Evolutionary conservation across 2,329 filamentous ascomycete species (phyloP), one percentile per base, ranked within the genome.

Genomic region (Ceratocystis eucalypticola): DNA sequence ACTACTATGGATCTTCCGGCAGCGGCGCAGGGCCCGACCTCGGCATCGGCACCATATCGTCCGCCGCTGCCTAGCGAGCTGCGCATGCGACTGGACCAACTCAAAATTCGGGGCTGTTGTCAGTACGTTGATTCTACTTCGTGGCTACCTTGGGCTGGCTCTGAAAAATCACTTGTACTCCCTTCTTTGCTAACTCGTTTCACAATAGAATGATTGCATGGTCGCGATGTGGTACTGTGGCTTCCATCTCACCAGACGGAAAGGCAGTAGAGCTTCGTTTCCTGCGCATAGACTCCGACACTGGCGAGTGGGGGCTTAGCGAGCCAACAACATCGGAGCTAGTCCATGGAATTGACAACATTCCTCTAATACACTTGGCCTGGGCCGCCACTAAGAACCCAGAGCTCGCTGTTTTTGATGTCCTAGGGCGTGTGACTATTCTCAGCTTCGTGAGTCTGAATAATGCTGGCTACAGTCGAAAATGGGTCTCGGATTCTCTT

Each of bases 211-310:
- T 84, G 70, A 82, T 96, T 65, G 86, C 88, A 37, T 97, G 93
- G 92, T 96, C 93, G 10, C 91, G 87, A 71, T 83, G 85, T 68
- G 93, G 93, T 55, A 91, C 87, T 68, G 89, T 97, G 70, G 92
- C 92, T 33, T 88, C 87, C 65, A 88, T 97, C 70, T 83, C 86
- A 22, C 77, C 83, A 17, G 88, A 92, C 75, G 88, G 89, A 33
- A 81, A 82, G 61, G 81, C 80, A 15, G 78, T 96, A 64, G 85
- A 88, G 72, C 80, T 96, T 59, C 85, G 87, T 68, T 87, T 89
- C 72, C 80, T 96, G 63, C 82, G 84, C 44, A 86, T 88, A 71
- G 80, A 86, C 70, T 81, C 85, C 0, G 80, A 85, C 12, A 82
- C 88, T 75, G 89, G 87, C 1, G 80, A 80, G 50, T 96, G 92